phyloP scores from a whole-genome alignment of 2,329 filamentous ascomycete genomes.

The Epichloe sp. region DNA sequence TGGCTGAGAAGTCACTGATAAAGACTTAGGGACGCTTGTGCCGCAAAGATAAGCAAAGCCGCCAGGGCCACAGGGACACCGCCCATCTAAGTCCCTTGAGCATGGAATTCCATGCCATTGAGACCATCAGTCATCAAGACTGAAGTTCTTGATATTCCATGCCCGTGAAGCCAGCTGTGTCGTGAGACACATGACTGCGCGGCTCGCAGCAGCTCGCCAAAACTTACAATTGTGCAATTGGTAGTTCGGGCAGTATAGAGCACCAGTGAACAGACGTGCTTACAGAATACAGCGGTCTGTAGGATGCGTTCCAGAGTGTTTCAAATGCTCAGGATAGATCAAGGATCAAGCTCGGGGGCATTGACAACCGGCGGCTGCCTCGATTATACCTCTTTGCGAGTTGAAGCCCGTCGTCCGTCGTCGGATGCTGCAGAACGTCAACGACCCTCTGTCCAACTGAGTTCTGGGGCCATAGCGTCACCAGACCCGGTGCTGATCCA shows the following conservation, averaged over 20 bases:
- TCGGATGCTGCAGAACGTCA: not conserved
- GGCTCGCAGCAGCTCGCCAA: not conserved
- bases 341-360: not conserved
- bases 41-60: conserved; percentile 6
- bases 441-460: not conserved
- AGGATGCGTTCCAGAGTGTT: not conserved
- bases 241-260: not conserved
- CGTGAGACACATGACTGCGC: not conserved
- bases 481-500: conserved; percentile 5
- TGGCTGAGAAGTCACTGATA: conserved; percentile 1
- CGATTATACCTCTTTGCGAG: conserved; percentile 5
- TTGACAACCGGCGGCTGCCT: conserved; percentile 2
- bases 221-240: conserved; percentile 6
- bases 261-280: not conserved
- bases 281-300: conserved; percentile 1
- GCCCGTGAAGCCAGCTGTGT: not conserved
- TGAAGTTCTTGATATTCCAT: not conserved
- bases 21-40: not conserved
- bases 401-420: not conserved
- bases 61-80: not conserved
- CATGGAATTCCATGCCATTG: not conserved
- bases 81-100: not conserved
- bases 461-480: conserved; percentile 6
- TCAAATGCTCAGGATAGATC: not conserved
- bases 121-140: not conserved